phyloP scores from a whole-genome alignment of 2,329 filamentous ascomycete species.

The Juglanconis sp. region DNA sequence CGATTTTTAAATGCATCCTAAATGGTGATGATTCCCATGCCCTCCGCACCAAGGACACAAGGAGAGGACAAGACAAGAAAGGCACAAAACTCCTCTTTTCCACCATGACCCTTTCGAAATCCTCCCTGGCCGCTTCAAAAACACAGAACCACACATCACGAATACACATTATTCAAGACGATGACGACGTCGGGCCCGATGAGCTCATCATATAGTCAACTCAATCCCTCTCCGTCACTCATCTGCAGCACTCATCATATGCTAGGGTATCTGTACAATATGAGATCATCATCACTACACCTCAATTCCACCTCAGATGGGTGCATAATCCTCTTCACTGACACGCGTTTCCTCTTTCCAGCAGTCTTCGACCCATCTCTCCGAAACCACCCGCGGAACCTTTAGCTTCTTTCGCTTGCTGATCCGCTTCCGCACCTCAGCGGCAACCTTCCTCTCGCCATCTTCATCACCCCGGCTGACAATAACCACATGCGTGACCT shows the following conservation, averaged over 20 bases:
- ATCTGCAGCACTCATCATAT: background rate
- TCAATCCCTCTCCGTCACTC: too few relatives aligned
- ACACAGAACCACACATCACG: too few relatives aligned
- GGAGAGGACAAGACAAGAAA: too few relatives aligned
- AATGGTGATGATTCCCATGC: too few relatives aligned
- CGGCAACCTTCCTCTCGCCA: conserved; percentile 36
- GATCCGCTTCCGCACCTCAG: conserved; percentile 43
- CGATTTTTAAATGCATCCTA: too few relatives aligned
- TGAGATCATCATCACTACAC: background rate
- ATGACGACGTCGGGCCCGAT: too few relatives aligned
- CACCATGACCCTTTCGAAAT: too few relatives aligned
- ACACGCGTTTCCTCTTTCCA: conserved; percentile 76
- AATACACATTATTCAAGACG: too few relatives aligned
- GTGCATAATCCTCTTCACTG: conserved; percentile 67
- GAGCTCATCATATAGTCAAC: too few relatives aligned
- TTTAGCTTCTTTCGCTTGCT: conserved; percentile 36
- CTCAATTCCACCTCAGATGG: conserved; percentile 19
- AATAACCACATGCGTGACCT: conserved; percentile 72
- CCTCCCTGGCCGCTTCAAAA: too few relatives aligned
- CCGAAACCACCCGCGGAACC: conserved; percentile 67
- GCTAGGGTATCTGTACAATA: background rate
- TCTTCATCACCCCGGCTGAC: conserved; percentile 39
- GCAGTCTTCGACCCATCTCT: conserved; percentile 73
- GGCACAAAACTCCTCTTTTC: too few relatives aligned
- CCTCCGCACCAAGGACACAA: too few relatives aligned